Base-by-base conservation (phyloP, 352 stramenopile genomes). In the Pythium aphanidermatum region DNA sequence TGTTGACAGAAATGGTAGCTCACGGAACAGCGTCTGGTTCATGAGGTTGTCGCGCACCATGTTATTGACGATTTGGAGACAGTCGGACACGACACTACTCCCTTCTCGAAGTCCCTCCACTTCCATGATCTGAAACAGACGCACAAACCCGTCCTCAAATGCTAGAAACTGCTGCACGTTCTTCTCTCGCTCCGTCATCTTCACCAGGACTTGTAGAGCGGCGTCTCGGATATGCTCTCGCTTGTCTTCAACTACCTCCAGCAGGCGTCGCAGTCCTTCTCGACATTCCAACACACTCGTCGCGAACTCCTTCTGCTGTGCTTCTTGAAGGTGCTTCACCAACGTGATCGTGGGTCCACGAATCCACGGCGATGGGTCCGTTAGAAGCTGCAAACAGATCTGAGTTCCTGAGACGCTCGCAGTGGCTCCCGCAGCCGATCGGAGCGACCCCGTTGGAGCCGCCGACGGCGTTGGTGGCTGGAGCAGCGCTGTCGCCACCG, bases 301-400 rank as follows among this genome's bases (percentile, higher is more conserved):
- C 3, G 74, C 74, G 40, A 89, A 92, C 1, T 52, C 56, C 4
- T 41, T 46, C 11, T 70, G 71, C 27, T 75, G 46, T 2, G 63
- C 72, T 12, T 86, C 71, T 44, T 92, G 79, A 3, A 92, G 34
- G 2, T 28, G 24, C 31, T 74, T 74, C 5, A 89, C 62, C 2
- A 92, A 60, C 44, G 66, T 48, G 25, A 92, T 66, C 9, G 74
- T 74, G 32, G 76, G 79, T 1, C 79, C 79, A 33, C 76, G 65
- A 34, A 92, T 92, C 79, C 79, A 92, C 23, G 79, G 74, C 28
- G 79, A 92, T 16, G 79, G 74, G 53, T 92, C 79, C 25, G 83
- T 64, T 12, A 92, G 50, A n/a, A 92, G 50, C 45, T 70, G 65
- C 3, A 92, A 51, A 49, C 70, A 77, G 33, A 81, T 72, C 52